phyloP scores from a whole-genome alignment of 306 rosid genomes.

The Astragalus glycyphyllos region DNA sequence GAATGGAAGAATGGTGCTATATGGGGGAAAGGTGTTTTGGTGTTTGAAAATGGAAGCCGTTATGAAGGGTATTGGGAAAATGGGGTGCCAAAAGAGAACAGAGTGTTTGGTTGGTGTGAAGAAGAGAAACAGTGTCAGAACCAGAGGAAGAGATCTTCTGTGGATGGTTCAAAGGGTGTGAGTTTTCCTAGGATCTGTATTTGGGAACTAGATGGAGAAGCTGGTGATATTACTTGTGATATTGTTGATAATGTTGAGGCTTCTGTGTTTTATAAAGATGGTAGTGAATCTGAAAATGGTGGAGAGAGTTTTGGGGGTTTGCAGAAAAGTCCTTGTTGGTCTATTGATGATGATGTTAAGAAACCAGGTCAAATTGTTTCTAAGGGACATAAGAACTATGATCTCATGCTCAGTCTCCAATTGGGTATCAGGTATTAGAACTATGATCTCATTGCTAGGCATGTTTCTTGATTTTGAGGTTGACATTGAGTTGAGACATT shows the following conservation, averaged over 20 bases:
- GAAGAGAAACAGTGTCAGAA: conserved; percentile 26
- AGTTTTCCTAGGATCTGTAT: conserved; percentile 60
- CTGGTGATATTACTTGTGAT: conserved; percentile 69
- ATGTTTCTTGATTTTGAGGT: background rate
- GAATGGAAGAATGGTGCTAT: conserved; percentile 61
- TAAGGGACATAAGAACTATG: conserved; percentile 62
- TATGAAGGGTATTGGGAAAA: conserved; percentile 61
- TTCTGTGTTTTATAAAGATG: conserved; percentile 56
- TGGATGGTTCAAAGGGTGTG: conserved; percentile 53
- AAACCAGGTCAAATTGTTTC: conserved; percentile 57
- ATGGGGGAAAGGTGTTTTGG: conserved; percentile 57
- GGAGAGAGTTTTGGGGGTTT: conserved; percentile 34
- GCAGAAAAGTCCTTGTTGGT: conserved; percentile 49
- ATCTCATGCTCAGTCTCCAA: conserved; percentile 59
- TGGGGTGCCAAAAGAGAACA: conserved; percentile 55
- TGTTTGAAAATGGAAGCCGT: conserved; percentile 55
- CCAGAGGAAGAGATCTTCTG: conserved; percentile 48
- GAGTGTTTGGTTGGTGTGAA: conserved; percentile 49
- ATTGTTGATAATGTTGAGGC: conserved; percentile 58
- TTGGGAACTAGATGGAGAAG: conserved; percentile 73
- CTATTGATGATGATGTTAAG: conserved; percentile 50
- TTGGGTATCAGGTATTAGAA: conserved; percentile 55
- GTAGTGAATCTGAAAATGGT: conserved; percentile 42
- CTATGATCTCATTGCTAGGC: too few relatives aligned
- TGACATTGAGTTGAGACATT: background rate